A percentile compares a stretch with the other conserved stretches of the same genome.
Evolutionary conservation across 306 rosid species (phyloP).

Genomic region (Styphnolobium japonicum): DNA sequence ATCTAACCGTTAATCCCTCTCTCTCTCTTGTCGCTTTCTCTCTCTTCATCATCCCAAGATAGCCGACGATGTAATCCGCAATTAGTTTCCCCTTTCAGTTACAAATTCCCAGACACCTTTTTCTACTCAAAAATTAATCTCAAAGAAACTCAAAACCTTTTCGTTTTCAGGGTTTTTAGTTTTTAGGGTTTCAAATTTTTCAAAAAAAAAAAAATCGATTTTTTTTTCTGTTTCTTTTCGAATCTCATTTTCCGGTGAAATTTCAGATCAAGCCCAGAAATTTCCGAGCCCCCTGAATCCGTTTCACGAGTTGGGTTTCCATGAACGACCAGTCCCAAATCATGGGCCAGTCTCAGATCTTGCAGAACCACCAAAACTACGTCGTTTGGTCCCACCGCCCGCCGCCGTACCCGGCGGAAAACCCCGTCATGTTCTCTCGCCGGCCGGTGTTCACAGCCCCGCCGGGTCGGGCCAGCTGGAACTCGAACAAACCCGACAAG

Average conservation of each 20-base stretch:
- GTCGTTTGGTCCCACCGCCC: constrained; percentile 32
- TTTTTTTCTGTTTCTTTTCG: not conserved
- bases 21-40: not conserved
- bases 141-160: not conserved
- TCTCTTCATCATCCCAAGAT: not conserved
- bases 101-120: not conserved
- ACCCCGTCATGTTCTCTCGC: constrained; percentile 18
- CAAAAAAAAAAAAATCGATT: too few species aligned
- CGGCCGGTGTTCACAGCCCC: not conserved
- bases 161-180: not conserved
- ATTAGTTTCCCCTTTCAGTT: not conserved
- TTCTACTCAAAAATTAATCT: not conserved
- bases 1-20: not conserved
- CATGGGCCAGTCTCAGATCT: constrained; percentile 40
- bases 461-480: constrained; percentile 48
- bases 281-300: not conserved
- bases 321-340: constrained; percentile 26
- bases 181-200: too few species aligned
- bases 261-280: not conserved
- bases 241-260: not conserved
- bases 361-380: constrained; percentile 33
- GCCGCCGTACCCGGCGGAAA: constrained; percentile 21
- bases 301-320: not conserved
- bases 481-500: constrained; percentile 42
- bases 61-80: not conserved